Percentiles rank a stretch among this genome's conserved stretches.
Conservation (phyloP, 1,139 yeast species). For the Spathaspora sp. region DNA sequence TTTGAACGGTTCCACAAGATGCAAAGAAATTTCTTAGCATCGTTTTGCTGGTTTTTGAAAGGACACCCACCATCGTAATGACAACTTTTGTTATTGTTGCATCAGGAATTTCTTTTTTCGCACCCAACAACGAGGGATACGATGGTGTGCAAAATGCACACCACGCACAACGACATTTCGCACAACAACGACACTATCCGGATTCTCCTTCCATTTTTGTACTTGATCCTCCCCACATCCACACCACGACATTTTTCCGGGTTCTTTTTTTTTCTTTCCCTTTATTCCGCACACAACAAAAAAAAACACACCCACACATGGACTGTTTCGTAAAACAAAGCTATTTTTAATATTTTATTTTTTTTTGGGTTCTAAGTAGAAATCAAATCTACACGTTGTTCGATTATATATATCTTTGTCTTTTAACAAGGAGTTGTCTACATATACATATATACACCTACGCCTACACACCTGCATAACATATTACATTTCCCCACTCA, state of each 20-base stretch:
- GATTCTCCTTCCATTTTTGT: not conserved
- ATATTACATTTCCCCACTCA: conserved; percentile 10
- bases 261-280: not conserved
- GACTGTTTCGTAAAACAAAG: not conserved
- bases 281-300: conserved; percentile 1
- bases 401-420: not conserved
- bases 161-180: not conserved
- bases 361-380: not conserved
- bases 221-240: not conserved
- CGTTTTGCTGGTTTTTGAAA: not conserved
- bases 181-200: conserved; percentile 1
- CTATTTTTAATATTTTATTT: not conserved
- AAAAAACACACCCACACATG: not conserved
- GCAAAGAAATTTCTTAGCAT: not conserved
- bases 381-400: not conserved
- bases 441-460: not conserved
- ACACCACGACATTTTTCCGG: not conserved
- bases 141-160: not conserved
- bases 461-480: too few species aligned
- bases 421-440: not conserved
- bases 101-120: not conserved
- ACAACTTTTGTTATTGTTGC: not conserved
- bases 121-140: not conserved
- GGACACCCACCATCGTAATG: not conserved
- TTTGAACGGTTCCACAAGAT: too few species aligned